Base-by-base conservation (phyloP, 805 yeast genomes). In the Ogataea dorogensis region DNA sequence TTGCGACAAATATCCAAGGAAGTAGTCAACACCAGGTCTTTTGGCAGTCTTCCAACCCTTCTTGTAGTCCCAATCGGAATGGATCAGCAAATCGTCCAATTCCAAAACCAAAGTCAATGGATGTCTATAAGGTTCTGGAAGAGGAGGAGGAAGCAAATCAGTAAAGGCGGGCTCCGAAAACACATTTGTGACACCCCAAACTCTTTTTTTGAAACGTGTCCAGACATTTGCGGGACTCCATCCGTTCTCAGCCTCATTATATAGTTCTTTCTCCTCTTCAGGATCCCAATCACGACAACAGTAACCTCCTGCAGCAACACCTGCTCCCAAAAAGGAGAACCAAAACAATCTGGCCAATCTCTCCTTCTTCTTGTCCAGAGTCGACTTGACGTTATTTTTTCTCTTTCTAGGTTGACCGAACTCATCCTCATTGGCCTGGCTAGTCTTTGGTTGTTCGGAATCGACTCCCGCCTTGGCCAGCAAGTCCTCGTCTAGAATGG, bases 31-130 rank as follows among this genome's bases (percentile, higher is more conserved):
- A 45, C 98, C 99, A 21, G 98, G 98, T 69, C 99, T 86, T 71
- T 93, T 93, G 19, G 96, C 98, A 11, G 97, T 91, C 67, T 93
- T 81, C 99, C 99, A 93, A 36, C 98, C 98, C 58, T 78, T 73
- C 62, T 86, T 79, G 49, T 86, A 77, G 39, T 86, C 76, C 98
- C 98, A 93, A 45, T 83, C 86, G 24, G 95, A 80, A 61, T 93
- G 96, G 39, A 91, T 77, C 56, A 93, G 73, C 42, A 93, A 67
- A 55, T 93, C 98, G 53, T 93, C 98, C 54, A 93, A 73, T 19
- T 86, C 81, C 51, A 93, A 62, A 6, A 93, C 97, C 47, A 93
- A 70, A 3, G 99, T 93, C 58, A 85, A 65, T 21, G 98, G 96
- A 56, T 95, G 82, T 59, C 88, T 83, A 64, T 88, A 88, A 36